Evolutionary conservation across 768 basidiomycete genomes (phyloP), one percentile per base, ranked within the genome.

Genomic region (Tricholoma saponaceum): DNA sequence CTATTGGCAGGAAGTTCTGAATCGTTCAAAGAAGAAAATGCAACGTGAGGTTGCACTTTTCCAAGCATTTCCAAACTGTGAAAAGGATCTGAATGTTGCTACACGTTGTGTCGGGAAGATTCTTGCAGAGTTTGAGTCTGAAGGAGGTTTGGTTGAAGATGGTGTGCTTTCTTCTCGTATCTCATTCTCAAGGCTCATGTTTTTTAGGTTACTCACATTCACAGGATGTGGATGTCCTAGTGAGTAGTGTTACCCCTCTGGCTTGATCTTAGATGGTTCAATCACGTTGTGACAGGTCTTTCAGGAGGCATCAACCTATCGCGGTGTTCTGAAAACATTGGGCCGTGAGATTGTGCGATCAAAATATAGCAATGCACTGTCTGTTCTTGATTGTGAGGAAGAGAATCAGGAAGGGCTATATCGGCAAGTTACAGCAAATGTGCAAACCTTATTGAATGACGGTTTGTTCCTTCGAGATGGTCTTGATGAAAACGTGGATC

Each of bases 221-320:
- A 0, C 22, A n/a, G 2, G 44, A 46, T 23, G 23, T 46, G 44
- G 44, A 46, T 46, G 44, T 46, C 6, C 16, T 46, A 25, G 44
- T 46, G 23, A 46, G 44, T 41, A 5, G 39, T 41, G 39, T 20
- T 41, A 41, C 18, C 39, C 18, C 3, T 20, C 39, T 41, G 7
- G n/a, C 18, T 41, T 41, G 39, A 41, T 41, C 7, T 41, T 7
- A 41, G 5, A 41, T 41, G 39, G 7, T 41, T 41, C 39, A 41
- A 41, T 41, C 39, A 18, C 18, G 10, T 41, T 41, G 39, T 20
- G 39, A 41, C 41, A 55, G 54, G 54, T 55, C 20, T 55, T 49
- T n/a, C 22, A 55, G 12, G 54, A 49, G 28, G 30, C 16, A 20
- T 28, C 44, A 14, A 55, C 54, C 6, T 55, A 37, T 26, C 30